Evolutionary conservation across 371 early-diverging fungal genomes (phyloP).

Genomic region (Funneliformis caledonium): DNA sequence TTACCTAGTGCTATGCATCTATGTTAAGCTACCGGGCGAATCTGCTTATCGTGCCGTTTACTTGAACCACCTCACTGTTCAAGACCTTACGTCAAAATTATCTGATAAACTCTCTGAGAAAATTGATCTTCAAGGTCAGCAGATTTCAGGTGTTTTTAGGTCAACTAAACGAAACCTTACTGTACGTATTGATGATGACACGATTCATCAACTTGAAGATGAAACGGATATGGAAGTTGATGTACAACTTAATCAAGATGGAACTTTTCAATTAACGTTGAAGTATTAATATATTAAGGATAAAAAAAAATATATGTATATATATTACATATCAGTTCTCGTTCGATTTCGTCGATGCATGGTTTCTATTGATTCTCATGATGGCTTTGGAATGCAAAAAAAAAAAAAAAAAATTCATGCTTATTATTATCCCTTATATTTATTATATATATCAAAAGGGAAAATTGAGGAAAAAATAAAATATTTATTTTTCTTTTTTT

Average conservation of each 20-base stretch:
- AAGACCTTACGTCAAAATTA: constrained; percentile 54
- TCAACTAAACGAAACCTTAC: constrained; percentile 48
- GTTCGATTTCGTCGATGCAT: neutral
- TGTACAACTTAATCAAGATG: constrained; percentile 51
- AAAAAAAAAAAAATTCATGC: neutral
- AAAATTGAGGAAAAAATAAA: neutral
- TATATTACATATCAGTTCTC: neutral
- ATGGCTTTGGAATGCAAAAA: neutral
- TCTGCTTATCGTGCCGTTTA: constrained; percentile 59
- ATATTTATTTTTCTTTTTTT: neutral
- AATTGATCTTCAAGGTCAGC: constrained; percentile 51
- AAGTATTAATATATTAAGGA: constrained; percentile 46
- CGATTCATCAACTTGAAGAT: constrained; percentile 57
- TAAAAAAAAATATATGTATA: neutral
- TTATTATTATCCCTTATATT: too few species aligned
- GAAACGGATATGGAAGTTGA: constrained; percentile 61
- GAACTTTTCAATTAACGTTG: constrained; percentile 51
- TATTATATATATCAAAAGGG: neutral
- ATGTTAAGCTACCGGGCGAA: constrained; percentile 55
- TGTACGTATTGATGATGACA: constrained; percentile 56
- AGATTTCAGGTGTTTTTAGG: constrained; percentile 50
- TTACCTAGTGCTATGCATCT: constrained; percentile 54
- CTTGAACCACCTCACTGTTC: constrained; percentile 53
- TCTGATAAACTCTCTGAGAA: constrained; percentile 53
- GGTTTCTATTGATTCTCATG: neutral